phyloP scores from a whole-genome alignment of 2,329 filamentous ascomycete genomes.

The Plenodomus tracheiphilus region DNA sequence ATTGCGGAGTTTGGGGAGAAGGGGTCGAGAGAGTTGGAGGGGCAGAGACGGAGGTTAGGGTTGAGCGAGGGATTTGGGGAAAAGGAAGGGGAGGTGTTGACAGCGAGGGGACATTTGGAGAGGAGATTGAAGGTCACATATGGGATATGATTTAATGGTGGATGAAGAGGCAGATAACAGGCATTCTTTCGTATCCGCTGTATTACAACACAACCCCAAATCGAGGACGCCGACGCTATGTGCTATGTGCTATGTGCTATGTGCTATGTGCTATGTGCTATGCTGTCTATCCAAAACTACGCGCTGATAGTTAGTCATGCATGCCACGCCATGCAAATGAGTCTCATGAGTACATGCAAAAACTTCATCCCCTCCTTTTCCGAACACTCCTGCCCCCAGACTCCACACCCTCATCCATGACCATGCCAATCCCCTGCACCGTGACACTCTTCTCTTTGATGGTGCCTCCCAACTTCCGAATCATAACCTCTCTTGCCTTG shows the following conservation, averaged over 20 bases:
- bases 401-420: constrained; percentile 39
- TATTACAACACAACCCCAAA: background rate
- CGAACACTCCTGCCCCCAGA: constrained; percentile 23
- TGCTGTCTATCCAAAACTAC: constrained; percentile 4
- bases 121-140: constrained; percentile 63
- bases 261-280: constrained; percentile 4
- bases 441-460: constrained; percentile 31
- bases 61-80: constrained; percentile 40
- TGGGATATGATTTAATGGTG: constrained; percentile 39
- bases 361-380: constrained; percentile 32
- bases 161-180: too few species aligned
- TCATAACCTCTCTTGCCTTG: constrained; percentile 41
- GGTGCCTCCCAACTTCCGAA: constrained; percentile 41
- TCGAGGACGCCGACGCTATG: constrained; percentile 1
- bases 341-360: background rate
- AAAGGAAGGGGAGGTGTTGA: constrained; percentile 51
- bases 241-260: constrained; percentile 1
- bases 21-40: constrained; percentile 36
- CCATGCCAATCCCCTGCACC: constrained; percentile 37
- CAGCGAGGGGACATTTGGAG: constrained; percentile 62
- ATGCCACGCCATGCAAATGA: constrained; percentile 18
- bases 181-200: too few species aligned
- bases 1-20: constrained; percentile 49
- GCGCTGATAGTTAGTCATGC: background rate
- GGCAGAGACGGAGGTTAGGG: constrained; percentile 48